Evolutionary conservation across 1,139 yeast species (phyloP), one percentile per base, ranked within the genome.

Genomic region (Pneumocystis carinii): DNA sequence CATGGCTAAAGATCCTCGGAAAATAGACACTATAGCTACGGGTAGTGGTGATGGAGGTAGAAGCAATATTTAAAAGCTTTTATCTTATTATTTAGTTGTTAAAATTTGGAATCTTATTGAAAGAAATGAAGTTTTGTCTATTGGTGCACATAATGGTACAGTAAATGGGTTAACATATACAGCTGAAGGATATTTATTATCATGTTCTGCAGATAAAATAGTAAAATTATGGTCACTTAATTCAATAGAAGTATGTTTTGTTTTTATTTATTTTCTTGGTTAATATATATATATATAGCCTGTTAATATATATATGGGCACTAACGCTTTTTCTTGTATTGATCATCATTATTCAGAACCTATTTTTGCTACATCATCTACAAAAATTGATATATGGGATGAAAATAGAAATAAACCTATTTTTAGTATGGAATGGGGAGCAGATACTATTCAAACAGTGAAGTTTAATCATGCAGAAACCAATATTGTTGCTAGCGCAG

Each of bases 161-260:
- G 90, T 90, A 56, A 81, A 90, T 58, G 98, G 97, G 2, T 78
- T 94, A 53, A 81, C 87, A 39, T 90, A 90, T 61, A 86, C 95
- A 1, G 87, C 90, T 27, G 77, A 79, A 61, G 83, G 84, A 42
- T 76, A 80, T 68, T 74, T 92, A 73, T 74, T 89, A 62, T 87
- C 96, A 12, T 89, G 97, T 77, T 95, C 97, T 67, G 88, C 86
- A 69, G 98, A 94, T 72, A 88, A 87, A 72, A 83, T 92, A 1
- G 81, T 92, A 65, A 92, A 92, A 75, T 74, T 90, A 68, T 94
- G 98, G 98, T 64, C 69, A n/a, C 61, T 65, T 58, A 59, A 53
- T 39, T 63, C 62, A 15, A 15, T 17, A 1, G 56, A 35, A 10
- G 61, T 59, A 59, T 55, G 27, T 24, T 24, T 59, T 59, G 12